Evolutionary conservation across 2,329 filamentous ascomycete genomes (phyloP).

Genomic region (Zelopaecilomyces penicillatus): DNA sequence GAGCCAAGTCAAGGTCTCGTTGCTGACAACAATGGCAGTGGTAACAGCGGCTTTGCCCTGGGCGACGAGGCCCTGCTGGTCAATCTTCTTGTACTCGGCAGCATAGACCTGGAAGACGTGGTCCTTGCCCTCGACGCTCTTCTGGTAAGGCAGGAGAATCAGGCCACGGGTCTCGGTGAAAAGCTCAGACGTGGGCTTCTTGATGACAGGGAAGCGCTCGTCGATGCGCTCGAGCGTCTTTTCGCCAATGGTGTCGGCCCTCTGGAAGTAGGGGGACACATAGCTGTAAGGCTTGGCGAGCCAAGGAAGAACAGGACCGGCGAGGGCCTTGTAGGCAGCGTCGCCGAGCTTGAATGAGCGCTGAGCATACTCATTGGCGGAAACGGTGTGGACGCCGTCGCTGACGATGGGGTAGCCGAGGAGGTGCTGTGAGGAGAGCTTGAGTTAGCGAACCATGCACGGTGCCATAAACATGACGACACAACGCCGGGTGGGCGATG

Average conservation of each 20-base stretch:
- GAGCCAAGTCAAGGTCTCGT: slow-evolving; percentile 55
- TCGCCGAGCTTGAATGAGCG: slow-evolving; percentile 71
- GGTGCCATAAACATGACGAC: background rate
- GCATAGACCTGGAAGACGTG: slow-evolving; percentile 51
- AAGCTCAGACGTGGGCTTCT: slow-evolving; percentile 66
- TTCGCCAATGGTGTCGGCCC: slow-evolving; percentile 70
- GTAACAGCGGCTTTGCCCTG: slow-evolving; percentile 62
- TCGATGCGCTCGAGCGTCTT: slow-evolving; percentile 63
- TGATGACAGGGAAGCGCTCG: slow-evolving; percentile 61
- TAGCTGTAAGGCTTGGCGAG: slow-evolving; percentile 69
- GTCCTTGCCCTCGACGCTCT: slow-evolving; percentile 53
- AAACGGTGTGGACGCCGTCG: slow-evolving; percentile 70
- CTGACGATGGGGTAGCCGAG: slow-evolving; percentile 75
- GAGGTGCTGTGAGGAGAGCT: slow-evolving; percentile 54
- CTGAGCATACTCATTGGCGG: slow-evolving; percentile 73
- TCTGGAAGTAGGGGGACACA: slow-evolving; percentile 74
- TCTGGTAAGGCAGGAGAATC: slow-evolving; percentile 54
- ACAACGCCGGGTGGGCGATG: background rate
- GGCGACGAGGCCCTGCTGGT: slow-evolving; percentile 55
- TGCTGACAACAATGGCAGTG: slow-evolving; percentile 58
- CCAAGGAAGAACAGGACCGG: slow-evolving; percentile 63
- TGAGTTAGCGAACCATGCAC: slow-evolving; percentile 1
- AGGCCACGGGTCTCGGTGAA: slow-evolving; percentile 55
- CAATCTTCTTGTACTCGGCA: slow-evolving; percentile 53
- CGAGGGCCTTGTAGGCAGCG: slow-evolving; percentile 66